Conservation (phyloP, 2,329 filamentous ascomycete species). For the Ramichloridium luteum region DNA sequence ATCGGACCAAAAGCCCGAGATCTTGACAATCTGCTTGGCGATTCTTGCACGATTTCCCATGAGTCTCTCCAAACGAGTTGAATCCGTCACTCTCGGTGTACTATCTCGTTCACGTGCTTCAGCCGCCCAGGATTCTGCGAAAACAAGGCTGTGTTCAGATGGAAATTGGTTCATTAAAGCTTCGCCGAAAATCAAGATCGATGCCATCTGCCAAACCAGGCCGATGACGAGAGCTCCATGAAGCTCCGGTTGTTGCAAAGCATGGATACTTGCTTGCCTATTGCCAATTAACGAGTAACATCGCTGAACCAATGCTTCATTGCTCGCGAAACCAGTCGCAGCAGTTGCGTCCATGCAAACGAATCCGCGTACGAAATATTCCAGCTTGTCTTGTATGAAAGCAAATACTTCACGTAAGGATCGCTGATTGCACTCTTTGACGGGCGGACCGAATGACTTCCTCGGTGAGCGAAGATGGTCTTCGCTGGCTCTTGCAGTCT, state of each 20-base stretch:
- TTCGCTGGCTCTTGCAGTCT: no score
- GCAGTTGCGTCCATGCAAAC: background rate
- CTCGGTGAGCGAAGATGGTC: no score
- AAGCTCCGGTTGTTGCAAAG: constrained; percentile 4
- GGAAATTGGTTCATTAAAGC: constrained; percentile 5
- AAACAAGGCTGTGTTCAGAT: background rate
- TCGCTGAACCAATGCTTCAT: background rate
- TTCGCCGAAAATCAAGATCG: constrained; percentile 3
- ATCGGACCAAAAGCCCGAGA: background rate
- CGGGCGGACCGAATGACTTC: no score
- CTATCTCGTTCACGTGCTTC: background rate
- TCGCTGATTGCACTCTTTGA: no score
- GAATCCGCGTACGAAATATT: background rate
- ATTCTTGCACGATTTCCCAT: background rate
- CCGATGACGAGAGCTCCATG: constrained; percentile 6
- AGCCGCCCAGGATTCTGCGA: background rate
- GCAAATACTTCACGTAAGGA: background rate
- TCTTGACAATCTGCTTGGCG: background rate
- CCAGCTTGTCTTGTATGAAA: background rate
- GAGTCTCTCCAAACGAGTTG: background rate
- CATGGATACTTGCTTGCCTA: constrained; percentile 2
- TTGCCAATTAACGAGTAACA: background rate
- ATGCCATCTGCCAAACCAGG: constrained; percentile 6
- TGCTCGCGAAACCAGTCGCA: background rate
- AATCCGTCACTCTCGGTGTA: no score